A percentile compares a stretch with the other conserved stretches of the same genome.
These are phyloP conservation scores for Nemania sp. DNA, from an alignment of 2,329 filamentous ascomycete species.

Conservation along the genomic window DNA sequence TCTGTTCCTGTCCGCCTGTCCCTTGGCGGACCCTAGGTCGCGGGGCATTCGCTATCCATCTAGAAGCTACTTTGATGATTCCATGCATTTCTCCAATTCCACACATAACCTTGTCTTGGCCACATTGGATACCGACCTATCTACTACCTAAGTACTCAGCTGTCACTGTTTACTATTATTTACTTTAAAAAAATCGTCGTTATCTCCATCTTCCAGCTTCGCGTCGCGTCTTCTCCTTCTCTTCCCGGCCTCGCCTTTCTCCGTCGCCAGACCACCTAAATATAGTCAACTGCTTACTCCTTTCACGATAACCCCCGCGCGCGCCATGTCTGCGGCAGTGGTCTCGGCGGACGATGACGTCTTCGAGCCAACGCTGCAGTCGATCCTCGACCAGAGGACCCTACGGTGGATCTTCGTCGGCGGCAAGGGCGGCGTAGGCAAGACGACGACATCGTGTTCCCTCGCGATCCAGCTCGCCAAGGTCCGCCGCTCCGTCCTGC, in stretches of 20 bases:
- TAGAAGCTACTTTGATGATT: slow-evolving; percentile 20
- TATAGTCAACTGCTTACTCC: not conserved
- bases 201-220: not conserved
- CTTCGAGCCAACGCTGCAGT: slow-evolving; percentile 91
- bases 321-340: slow-evolving; percentile 47
- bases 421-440: slow-evolving; percentile 97
- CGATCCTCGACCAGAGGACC: slow-evolving; percentile 91
- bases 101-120: not conserved
- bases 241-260: not conserved
- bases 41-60: slow-evolving; percentile 6
- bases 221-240: not conserved
- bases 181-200: no score
- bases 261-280: not conserved
- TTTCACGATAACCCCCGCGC: not conserved
- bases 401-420: slow-evolving; percentile 99
- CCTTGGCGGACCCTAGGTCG: not conserved
- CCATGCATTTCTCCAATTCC: slow-evolving; percentile 15
- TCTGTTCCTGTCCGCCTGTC: no score
- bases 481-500: slow-evolving; percentile 90
- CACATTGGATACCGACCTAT: not conserved
- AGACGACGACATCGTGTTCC: slow-evolving; percentile 99
- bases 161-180: no score
- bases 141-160: no score
- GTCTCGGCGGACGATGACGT: slow-evolving; percentile 69
- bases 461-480: slow-evolving; percentile 96